Percentiles rank a stretch among this genome's conserved stretches.
Conservation (phyloP, 306 rosid genomes). For the Citrullus amarus region DNA sequence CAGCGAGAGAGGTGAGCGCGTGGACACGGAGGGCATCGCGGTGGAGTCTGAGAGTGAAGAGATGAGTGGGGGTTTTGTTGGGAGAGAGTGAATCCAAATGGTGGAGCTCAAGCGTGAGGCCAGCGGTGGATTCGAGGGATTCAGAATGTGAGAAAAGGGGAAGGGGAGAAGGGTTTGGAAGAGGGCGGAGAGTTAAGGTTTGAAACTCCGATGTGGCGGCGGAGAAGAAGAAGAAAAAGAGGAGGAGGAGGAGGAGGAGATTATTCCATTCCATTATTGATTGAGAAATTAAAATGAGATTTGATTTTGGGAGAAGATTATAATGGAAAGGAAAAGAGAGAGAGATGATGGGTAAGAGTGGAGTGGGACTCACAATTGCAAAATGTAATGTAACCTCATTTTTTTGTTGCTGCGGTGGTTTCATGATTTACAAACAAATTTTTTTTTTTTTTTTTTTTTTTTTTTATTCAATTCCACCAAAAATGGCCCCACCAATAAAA, state of each 20-base stretch:
- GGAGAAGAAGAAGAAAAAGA: neutral
- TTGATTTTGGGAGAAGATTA: neutral
- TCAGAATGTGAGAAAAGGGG: neutral
- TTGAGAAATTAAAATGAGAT: too few relatives aligned
- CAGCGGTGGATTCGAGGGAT: neutral
- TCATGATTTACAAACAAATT: too few relatives aligned
- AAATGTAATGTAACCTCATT: too few relatives aligned
- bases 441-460: too few relatives aligned
- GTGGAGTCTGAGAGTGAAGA: neutral
- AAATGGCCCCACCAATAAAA: too few relatives aligned
- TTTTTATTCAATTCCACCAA: too few relatives aligned
- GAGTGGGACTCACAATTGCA: too few relatives aligned
- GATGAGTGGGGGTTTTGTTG: neutral
- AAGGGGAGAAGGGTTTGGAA: neutral
- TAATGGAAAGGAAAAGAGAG: too few relatives aligned
- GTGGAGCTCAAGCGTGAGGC: neutral
- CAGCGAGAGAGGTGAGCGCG: neutral
- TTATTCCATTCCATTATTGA: too few relatives aligned
- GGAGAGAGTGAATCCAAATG: neutral
- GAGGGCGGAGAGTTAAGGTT: neutral
- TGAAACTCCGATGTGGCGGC: neutral
- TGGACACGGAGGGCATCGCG: neutral
- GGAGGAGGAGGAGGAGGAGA: neutral
- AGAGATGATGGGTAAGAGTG: too few relatives aligned
- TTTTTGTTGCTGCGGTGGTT: too few relatives aligned